Conservation (phyloP, 2,329 filamentous ascomycete species). For the Pyrenophora teres region DNA sequence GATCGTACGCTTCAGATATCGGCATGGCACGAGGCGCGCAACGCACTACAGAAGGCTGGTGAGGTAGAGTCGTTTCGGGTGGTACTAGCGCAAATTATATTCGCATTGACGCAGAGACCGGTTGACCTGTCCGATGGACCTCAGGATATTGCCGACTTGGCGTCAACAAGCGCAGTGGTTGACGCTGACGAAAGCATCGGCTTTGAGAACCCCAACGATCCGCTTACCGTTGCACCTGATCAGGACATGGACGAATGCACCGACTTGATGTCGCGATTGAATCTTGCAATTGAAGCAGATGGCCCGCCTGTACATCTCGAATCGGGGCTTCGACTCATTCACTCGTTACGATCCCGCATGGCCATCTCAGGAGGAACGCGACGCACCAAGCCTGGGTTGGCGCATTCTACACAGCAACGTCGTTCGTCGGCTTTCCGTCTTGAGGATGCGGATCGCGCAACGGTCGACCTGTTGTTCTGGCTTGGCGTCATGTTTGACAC, state of each 20-base stretch:
- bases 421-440: constrained; percentile 26
- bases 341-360: constrained; percentile 42
- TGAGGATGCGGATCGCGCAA: constrained; percentile 49
- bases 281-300: constrained; percentile 42
- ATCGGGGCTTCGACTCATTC: constrained; percentile 48
- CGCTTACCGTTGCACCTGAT: constrained; percentile 9
- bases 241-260: constrained; percentile 31
- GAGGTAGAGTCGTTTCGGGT: constrained; percentile 54
- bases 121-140: constrained; percentile 23
- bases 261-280: constrained; percentile 38
- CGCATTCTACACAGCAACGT: constrained; percentile 19
- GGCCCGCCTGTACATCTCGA: constrained; percentile 49
- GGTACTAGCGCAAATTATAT: constrained; percentile 53
- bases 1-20: constrained; percentile 47
- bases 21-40: constrained; percentile 51
- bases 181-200: neutral
- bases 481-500: constrained; percentile 65
- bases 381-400: constrained; percentile 10
- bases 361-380: constrained; percentile 24
- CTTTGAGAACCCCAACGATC: neutral
- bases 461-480: constrained; percentile 62
- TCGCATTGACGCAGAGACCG: constrained; percentile 53
- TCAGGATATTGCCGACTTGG: neutral
- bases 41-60: constrained; percentile 45
- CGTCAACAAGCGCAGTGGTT: neutral